phyloP scores from a whole-genome alignment of 1,284 basidiomycete genomes.

The Melampsora larici-populina region DNA sequence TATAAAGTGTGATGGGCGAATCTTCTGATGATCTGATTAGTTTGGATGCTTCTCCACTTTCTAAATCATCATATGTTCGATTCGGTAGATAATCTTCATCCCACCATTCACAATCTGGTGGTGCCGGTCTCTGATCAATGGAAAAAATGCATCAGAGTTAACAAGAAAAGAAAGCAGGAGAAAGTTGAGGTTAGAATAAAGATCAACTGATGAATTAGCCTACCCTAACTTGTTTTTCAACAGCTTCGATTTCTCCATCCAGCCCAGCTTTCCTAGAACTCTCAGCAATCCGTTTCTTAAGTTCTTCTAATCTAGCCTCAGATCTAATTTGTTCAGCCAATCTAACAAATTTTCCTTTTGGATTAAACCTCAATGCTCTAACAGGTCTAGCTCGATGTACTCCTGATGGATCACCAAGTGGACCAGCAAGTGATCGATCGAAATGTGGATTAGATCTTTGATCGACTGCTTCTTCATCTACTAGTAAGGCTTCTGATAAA shows the following conservation, averaged over 20 bases:
- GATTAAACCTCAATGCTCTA: slow-evolving; percentile 74
- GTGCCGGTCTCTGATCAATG: slow-evolving; percentile 67
- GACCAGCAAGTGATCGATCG: slow-evolving; percentile 58
- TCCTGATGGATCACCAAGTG: slow-evolving; percentile 56
- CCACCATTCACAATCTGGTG: slow-evolving; percentile 96
- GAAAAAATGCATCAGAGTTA: not conserved
- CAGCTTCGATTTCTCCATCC: slow-evolving; percentile 81
- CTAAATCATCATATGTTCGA: slow-evolving; percentile 73
- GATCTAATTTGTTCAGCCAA: slow-evolving; percentile 79
- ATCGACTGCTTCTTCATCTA: slow-evolving; percentile 28
- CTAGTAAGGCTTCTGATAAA: slow-evolving; percentile 36
- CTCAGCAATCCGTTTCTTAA: slow-evolving; percentile 89
- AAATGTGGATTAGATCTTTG: slow-evolving; percentile 63
- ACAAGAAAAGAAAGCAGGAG: slow-evolving; percentile 8
- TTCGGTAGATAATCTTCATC: slow-evolving; percentile 79
- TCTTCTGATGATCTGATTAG: slow-evolving; percentile 56
- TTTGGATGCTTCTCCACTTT: slow-evolving; percentile 56
- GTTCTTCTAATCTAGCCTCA: slow-evolving; percentile 77
- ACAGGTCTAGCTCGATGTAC: slow-evolving; percentile 68
- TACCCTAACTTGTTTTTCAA: slow-evolving; percentile 81
- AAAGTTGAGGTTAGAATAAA: slow-evolving; percentile 41
- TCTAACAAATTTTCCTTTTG: slow-evolving; percentile 83
- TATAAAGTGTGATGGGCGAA: slow-evolving; percentile 80
- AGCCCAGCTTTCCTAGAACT: slow-evolving; percentile 86
- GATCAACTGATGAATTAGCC: slow-evolving; percentile 47